Evolutionary conservation across 106 monocot species (phyloP), one percentile per base, ranked within the genome.

Genomic region (Xerophyta viscosa): DNA sequence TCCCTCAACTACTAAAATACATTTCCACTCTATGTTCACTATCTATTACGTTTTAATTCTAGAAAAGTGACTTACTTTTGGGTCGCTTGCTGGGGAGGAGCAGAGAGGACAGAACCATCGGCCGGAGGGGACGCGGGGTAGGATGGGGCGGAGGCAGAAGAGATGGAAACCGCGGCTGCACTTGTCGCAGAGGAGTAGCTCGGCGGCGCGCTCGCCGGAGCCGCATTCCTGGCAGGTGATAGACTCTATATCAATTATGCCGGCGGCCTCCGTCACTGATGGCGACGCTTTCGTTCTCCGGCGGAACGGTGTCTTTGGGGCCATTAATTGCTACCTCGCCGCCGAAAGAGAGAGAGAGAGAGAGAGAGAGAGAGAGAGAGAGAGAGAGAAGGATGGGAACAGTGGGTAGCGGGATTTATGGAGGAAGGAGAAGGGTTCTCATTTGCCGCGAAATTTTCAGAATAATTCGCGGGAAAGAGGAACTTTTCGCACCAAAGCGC

Each of bases 71-170:
- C 9, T 23, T 70, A 86, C 86, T 57, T 37, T 67, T 71, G 60
- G 82, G 88, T 5, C 51, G 72, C 29, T 66, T 56, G 11, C 31
- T 11, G 52, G 50, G 3, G 50, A 13, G 24, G 74, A 73, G 74
- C 88, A 96, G n/a, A 69, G 59, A 24, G 78, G 66, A 70, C 94
- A 96, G 68, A 84, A 85, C 94, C 88, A 96, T 36, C 37, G 45
- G 12, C 81, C 81, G 7, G 68, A 23, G 51, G 88, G 94, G 22
- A 96, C 94, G 58, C 73, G 54, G 31, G 81, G 61, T 61, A 85
- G 76, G 56, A 85, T 88, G 14, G 88, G 94, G 18, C 84, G 84
- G 66, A 88, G 94, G 60, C 88, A 96, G 88, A 82, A 96, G 73
- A 80, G 77, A 68, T 96, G 94, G 63, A 65, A 70, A 13, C 84